Percentiles rank a stretch among this genome's conserved stretches.
phyloP scores from a whole-genome alignment of 2,329 filamentous ascomycete species.

The Byssothecium circinans region DNA sequence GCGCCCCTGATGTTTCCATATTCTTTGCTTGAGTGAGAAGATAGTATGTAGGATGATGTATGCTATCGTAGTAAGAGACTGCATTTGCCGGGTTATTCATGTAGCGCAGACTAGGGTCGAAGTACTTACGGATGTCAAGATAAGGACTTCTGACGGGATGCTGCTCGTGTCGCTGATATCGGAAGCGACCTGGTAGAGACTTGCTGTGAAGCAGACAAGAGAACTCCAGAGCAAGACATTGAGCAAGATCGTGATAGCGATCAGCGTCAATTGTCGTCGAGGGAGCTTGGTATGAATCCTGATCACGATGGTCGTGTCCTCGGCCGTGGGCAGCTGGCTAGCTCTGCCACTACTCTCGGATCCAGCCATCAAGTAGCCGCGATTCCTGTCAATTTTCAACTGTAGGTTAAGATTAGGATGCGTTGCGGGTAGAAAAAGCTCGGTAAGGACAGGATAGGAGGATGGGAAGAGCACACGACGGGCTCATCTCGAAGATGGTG shows the following conservation, averaged over 20 bases:
- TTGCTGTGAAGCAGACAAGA: slow-evolving; percentile 25
- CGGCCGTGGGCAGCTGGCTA: slow-evolving; percentile 19
- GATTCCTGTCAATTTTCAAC: slow-evolving; percentile 8
- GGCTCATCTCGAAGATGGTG: slow-evolving; percentile 23
- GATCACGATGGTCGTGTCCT: slow-evolving; percentile 12
- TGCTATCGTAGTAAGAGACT: slow-evolving; percentile 38
- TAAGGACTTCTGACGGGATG: slow-evolving; percentile 36
- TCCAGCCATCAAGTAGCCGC: slow-evolving; percentile 25
- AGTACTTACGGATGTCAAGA: slow-evolving; percentile 33
- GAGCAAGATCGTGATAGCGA: slow-evolving; percentile 38
- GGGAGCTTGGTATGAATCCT: slow-evolving; percentile 20
- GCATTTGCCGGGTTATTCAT: slow-evolving; percentile 13
- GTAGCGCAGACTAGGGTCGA: neutral
- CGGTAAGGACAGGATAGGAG: slow-evolving; percentile 6
- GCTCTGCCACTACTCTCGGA: slow-evolving; percentile 22
- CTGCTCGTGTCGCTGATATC: slow-evolving; percentile 32
- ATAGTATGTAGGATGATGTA: slow-evolving; percentile 41
- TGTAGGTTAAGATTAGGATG: neutral
- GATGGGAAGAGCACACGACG: slow-evolving; percentile 12
- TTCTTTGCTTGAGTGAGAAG: slow-evolving; percentile 36
- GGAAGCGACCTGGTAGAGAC: slow-evolving; percentile 34
- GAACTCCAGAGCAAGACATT: slow-evolving; percentile 41
- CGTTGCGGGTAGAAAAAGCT: neutral
- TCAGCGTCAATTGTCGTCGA: slow-evolving; percentile 35
- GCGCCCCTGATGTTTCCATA: slow-evolving; percentile 30